phyloP scores from a whole-genome alignment of 2,329 filamentous ascomycete species.

The Drechslerella stenobrocha region DNA sequence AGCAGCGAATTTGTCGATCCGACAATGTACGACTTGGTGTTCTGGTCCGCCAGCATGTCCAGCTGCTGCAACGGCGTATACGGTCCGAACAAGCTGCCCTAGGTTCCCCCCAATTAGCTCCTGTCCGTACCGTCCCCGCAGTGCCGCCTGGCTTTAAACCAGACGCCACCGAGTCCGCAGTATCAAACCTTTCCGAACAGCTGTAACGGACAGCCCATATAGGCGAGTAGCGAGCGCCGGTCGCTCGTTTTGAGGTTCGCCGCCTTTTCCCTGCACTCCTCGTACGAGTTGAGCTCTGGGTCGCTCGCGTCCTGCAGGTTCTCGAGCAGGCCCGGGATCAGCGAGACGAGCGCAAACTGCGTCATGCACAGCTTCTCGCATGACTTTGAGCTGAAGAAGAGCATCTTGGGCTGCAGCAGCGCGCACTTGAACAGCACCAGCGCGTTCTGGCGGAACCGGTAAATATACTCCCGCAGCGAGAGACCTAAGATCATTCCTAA shows the following conservation, averaged over 20 bases:
- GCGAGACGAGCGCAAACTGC: slow-evolving; percentile 91
- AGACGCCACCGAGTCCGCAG: neutral
- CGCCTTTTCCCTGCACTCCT: slow-evolving; percentile 72
- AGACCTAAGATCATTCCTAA: slow-evolving; percentile 58
- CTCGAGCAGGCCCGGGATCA: slow-evolving; percentile 89
- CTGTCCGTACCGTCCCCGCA: slow-evolving; percentile 19
- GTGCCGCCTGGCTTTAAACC: slow-evolving; percentile 25
- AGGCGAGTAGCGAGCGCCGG: slow-evolving; percentile 81
- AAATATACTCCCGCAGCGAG: slow-evolving; percentile 84
- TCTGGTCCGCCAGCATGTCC: slow-evolving; percentile 86
- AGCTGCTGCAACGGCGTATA: slow-evolving; percentile 96
- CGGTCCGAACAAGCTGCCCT: slow-evolving; percentile 92
- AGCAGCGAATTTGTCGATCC: slow-evolving; percentile 95
- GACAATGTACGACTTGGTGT: slow-evolving; percentile 95
- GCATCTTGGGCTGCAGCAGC: slow-evolving; percentile 95
- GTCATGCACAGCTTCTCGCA: slow-evolving; percentile 97
- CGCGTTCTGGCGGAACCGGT: slow-evolving; percentile 93
- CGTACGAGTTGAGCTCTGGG: slow-evolving; percentile 84
- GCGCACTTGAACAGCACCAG: slow-evolving; percentile 91
- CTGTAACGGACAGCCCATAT: slow-evolving; percentile 92
- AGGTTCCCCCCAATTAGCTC: slow-evolving; percentile 20
- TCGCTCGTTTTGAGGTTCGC: slow-evolving; percentile 90
- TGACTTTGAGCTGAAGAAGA: slow-evolving; percentile 88
- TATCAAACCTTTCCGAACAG: slow-evolving; percentile 79
- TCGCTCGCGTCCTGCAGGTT: slow-evolving; percentile 94